Percentiles rank a stretch among this genome's conserved stretches.
phyloP scores from a whole-genome alignment of 2,329 filamentous ascomycete species.

The Fusarium ramigenum region DNA sequence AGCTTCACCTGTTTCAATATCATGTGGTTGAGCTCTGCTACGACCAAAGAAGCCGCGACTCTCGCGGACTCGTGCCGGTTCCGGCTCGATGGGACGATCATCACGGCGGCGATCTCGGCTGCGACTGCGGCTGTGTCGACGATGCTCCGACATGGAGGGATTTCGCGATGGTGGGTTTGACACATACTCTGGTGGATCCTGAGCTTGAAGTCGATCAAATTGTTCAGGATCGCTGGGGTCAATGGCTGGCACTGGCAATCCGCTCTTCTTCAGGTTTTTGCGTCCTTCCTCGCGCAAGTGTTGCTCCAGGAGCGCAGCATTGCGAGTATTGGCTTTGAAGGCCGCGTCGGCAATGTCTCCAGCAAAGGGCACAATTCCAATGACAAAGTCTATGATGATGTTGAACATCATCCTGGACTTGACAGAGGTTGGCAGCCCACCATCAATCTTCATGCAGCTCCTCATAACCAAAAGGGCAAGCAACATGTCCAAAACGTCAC shows the following conservation, averaged over 20 bases:
- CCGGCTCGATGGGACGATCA: slow-evolving; percentile 41
- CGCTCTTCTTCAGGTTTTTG: slow-evolving; percentile 60
- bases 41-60: slow-evolving; percentile 44
- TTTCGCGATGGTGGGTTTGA: slow-evolving; percentile 42
- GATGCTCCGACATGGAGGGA: slow-evolving; percentile 36
- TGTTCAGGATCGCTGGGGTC: slow-evolving; percentile 64
- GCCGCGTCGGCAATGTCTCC: slow-evolving; percentile 80
- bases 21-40: slow-evolving; percentile 41
- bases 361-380: slow-evolving; percentile 78
- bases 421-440: slow-evolving; percentile 72
- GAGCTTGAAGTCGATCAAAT: slow-evolving; percentile 55
- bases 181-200: slow-evolving; percentile 42
- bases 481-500: slow-evolving; percentile 77
- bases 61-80: slow-evolving; percentile 42
- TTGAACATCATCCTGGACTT: slow-evolving; percentile 82
- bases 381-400: slow-evolving; percentile 75
- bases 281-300: slow-evolving; percentile 75
- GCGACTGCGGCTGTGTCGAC: slow-evolving; percentile 26
- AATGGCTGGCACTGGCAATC: slow-evolving; percentile 56
- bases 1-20: slow-evolving; percentile 45
- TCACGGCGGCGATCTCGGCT: slow-evolving; percentile 20
- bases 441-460: slow-evolving; percentile 78
- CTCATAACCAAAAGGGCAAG: slow-evolving; percentile 80
- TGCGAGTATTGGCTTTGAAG: slow-evolving; percentile 80
- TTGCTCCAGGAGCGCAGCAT: slow-evolving; percentile 74